Evolutionary conservation across 441 rosid species (phyloP), one percentile per base, ranked within the genome.

Genomic region (Bocquillonia castaneifolia): DNA sequence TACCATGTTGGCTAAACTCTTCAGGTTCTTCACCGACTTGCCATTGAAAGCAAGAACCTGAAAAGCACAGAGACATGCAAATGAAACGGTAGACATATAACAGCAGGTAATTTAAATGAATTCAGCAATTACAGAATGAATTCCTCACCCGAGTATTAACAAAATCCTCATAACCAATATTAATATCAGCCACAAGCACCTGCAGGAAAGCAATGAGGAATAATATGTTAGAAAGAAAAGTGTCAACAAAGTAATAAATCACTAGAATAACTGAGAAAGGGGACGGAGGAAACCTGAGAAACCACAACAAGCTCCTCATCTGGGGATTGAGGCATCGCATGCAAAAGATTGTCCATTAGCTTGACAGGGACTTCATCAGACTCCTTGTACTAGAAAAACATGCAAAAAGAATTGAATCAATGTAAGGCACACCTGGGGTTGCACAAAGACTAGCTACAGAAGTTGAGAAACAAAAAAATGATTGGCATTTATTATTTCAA

Each of bases 181-280:
- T 93, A 60, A 89, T 82, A 76, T 91, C 98, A 82, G 93, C 90
- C 59, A 86, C 97, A 54, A 91, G 98, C 74, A 93, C 98, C 98
- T 91, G 72, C n/a, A 29, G 37, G 18, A 50, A 60, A 54, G 45
- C 67, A 67, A 23, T 14, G 47, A 22, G 31, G 67, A 26, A 64
- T 50, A 37, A 18, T 53, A 29, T 1, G 20, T 36, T 31, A 59
- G 71, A 34, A 14, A 32, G 72, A 53, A 66, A 28, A 28, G 18
- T 1, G 26, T 28, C 42, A 39, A 0, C 44, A 25, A 59, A 36
- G 22, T 25, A 29, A n/a, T 34, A 39, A 39, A 25, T 28, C 28
- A 25, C 37, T 26, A 18, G 20, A 10, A 32, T 29, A 26, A 62
- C 20, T 9, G 36, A 32, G 13, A 61, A 32, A 64, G 42, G 28